Evolutionary conservation across 2,329 filamentous ascomycete species (phyloP).

Genomic region (Colletotrichum australisinense): DNA sequence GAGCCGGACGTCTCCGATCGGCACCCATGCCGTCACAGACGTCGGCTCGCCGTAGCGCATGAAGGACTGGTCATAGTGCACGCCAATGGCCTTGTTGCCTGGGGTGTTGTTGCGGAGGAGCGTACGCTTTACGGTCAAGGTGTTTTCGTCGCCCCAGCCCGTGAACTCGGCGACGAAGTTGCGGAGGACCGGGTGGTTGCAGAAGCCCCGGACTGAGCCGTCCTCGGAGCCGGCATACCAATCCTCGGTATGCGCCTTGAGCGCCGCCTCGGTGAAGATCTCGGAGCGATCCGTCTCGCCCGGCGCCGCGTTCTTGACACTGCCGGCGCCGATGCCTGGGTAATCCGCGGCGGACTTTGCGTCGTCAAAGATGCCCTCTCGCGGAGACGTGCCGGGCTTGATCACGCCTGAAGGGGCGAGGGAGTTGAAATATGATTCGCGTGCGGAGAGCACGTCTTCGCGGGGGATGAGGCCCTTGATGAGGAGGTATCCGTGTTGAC

Average conservation of each 20-base stretch:
- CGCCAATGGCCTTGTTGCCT: slow-evolving; percentile 66
- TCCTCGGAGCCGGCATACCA: slow-evolving; percentile 56
- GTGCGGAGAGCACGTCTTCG: slow-evolving; percentile 31
- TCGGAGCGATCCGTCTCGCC: slow-evolving; percentile 46
- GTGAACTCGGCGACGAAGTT: slow-evolving; percentile 63
- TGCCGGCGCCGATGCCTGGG: slow-evolving; percentile 59
- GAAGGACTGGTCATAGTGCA: slow-evolving; percentile 72
- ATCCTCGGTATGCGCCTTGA: slow-evolving; percentile 63
- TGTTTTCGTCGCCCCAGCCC: slow-evolving; percentile 58
- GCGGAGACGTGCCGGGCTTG: slow-evolving; percentile 27
- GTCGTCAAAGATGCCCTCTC: slow-evolving; percentile 39
- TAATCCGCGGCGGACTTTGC: slow-evolving; percentile 21
- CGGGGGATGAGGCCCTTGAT: slow-evolving; percentile 30
- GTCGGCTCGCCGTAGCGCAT: slow-evolving; percentile 65
- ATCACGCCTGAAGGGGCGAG: slow-evolving; percentile 35
- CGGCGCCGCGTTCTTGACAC: slow-evolving; percentile 56
- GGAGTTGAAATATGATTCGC: slow-evolving; percentile 33
- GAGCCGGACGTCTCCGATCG: slow-evolving; percentile 64
- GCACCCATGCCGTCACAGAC: slow-evolving; percentile 67
- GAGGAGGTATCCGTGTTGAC: slow-evolving; percentile 29
- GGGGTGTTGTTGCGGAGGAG: slow-evolving; percentile 68
- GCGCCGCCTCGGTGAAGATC: slow-evolving; percentile 51
- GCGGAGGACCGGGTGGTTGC: slow-evolving; percentile 61
- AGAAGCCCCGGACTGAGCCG: slow-evolving; percentile 49
- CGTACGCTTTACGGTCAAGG: slow-evolving; percentile 50